These are phyloP conservation scores for Novymonas esmeraldas DNA, from an alignment of 208 protist genomes.

Conservation along the genomic window DNA sequence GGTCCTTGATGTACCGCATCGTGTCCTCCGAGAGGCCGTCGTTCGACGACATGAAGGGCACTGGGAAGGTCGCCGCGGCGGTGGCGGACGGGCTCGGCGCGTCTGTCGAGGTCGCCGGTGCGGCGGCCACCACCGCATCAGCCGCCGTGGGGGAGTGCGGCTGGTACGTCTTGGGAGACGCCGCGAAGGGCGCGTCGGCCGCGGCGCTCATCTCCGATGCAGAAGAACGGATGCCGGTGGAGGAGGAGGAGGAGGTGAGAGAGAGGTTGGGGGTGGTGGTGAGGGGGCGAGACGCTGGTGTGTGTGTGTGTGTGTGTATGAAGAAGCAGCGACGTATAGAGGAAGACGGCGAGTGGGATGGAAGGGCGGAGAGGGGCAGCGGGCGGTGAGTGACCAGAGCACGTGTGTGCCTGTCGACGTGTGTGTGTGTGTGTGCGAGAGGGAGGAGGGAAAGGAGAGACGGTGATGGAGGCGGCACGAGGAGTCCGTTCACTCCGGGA, in stretches of 20 bases:
- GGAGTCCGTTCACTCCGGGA: too few relatives aligned
- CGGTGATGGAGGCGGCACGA: not conserved
- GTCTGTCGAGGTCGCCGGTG: too few relatives aligned
- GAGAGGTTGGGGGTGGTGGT: too few relatives aligned
- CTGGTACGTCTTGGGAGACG: not conserved
- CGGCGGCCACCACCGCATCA: not conserved
- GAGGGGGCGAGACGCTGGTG: too few relatives aligned
- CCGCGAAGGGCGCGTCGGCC: not conserved
- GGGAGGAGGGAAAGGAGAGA: not conserved
- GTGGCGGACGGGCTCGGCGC: too few relatives aligned
- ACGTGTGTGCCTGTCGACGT: not conserved
- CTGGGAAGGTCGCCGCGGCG: not conserved
- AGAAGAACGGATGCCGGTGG: not conserved
- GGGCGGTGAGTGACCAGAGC: not conserved
- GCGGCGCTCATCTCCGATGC: not conserved
- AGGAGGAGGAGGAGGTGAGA: too few relatives aligned
- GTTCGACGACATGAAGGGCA: slow-evolving; percentile 31
- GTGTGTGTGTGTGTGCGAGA: not conserved
- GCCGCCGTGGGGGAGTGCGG: not conserved
- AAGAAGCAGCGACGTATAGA: too few relatives aligned
- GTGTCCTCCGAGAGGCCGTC: slow-evolving; percentile 59
- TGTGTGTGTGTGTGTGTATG: not conserved
- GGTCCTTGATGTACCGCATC: slow-evolving; percentile 74
- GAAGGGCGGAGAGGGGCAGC: not conserved
- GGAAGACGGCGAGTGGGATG: not conserved